phyloP scores from a whole-genome alignment of 2,329 filamentous ascomycete species.

The Juglanconis sp. region DNA sequence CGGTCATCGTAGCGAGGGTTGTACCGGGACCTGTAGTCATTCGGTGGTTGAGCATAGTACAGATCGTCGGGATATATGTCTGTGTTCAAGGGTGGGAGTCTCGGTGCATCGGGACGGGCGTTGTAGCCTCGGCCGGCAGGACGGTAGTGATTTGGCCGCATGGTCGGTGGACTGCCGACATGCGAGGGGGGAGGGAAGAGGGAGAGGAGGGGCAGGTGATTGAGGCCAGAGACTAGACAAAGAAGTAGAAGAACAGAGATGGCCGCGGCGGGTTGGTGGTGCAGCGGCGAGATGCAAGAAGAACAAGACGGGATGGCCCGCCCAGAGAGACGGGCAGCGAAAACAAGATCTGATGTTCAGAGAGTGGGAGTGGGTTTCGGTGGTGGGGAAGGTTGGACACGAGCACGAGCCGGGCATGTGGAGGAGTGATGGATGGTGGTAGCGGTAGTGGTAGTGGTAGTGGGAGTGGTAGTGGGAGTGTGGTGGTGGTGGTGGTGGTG shows the following conservation, averaged over 20 bases:
- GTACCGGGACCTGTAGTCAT: conserved; percentile 49
- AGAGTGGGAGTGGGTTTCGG: background rate
- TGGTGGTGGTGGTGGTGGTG: background rate
- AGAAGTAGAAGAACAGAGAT: background rate
- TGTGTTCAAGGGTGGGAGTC: conserved; percentile 16
- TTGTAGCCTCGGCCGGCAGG: conserved; percentile 14
- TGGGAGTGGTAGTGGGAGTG: no score
- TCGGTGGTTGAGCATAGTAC: conserved; percentile 25
- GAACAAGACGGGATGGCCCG: background rate
- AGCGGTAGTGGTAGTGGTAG: background rate
- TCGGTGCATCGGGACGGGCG: conserved; percentile 11
- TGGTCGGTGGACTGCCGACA: conserved; percentile 5
- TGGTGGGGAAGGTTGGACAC: background rate
- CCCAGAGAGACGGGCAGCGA: background rate
- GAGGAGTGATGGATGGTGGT: background rate
- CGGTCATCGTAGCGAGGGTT: conserved; percentile 57
- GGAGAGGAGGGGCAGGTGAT: background rate
- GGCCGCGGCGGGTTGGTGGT: background rate
- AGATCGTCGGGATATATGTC: conserved; percentile 16
- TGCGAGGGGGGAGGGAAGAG: background rate
- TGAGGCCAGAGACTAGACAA: background rate
- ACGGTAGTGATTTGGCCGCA: conserved; percentile 18
- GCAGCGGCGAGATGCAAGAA: background rate
- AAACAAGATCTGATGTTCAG: background rate
- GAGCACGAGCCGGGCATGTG: background rate